These are phyloP conservation scores for Claviceps monticola DNA, from an alignment of 2,329 filamentous ascomycete species.

Conservation along the genomic window DNA sequence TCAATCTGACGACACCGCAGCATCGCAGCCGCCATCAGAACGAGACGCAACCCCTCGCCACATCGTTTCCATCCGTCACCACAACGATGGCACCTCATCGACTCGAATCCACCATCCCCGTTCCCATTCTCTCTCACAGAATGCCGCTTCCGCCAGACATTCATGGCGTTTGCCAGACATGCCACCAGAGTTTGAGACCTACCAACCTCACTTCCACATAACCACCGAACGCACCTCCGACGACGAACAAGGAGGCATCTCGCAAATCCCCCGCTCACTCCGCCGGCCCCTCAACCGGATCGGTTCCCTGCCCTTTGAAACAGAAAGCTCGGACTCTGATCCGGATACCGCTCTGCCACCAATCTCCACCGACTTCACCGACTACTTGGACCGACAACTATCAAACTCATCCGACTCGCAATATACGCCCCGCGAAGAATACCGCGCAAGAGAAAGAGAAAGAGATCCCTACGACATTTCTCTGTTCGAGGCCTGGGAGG, in stretches of 20 bases:
- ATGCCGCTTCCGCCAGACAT: constrained; percentile 24
- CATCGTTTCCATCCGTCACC: constrained; percentile 38
- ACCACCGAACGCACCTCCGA: constrained; percentile 49
- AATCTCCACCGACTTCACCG: constrained; percentile 14
- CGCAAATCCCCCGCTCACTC: constrained; percentile 12
- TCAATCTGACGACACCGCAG: neutral
- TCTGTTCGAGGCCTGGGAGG: constrained; percentile 27
- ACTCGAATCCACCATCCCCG: constrained; percentile 3
- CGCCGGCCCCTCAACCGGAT: constrained; percentile 37
- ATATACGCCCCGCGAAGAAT: neutral
- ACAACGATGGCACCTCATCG: constrained; percentile 34
- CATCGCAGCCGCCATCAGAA: constrained; percentile 10
- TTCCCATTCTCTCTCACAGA: constrained; percentile 18
- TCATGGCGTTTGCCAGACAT: constrained; percentile 39
- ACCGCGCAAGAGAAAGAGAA: neutral
- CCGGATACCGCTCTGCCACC: constrained; percentile 13
- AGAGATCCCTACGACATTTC: constrained; percentile 8
- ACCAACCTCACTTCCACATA: constrained; percentile 36
- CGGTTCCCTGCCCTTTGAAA: constrained; percentile 41
- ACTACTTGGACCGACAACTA: constrained; percentile 12
- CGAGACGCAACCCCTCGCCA: constrained; percentile 13
- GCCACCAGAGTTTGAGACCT: constrained; percentile 37
- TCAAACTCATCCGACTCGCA: constrained; percentile 10
- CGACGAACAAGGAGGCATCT: constrained; percentile 38
- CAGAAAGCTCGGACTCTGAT: constrained; percentile 24